Base-by-base conservation (phyloP, 306 rosid species). In the Astragalus glycyphyllos region DNA sequence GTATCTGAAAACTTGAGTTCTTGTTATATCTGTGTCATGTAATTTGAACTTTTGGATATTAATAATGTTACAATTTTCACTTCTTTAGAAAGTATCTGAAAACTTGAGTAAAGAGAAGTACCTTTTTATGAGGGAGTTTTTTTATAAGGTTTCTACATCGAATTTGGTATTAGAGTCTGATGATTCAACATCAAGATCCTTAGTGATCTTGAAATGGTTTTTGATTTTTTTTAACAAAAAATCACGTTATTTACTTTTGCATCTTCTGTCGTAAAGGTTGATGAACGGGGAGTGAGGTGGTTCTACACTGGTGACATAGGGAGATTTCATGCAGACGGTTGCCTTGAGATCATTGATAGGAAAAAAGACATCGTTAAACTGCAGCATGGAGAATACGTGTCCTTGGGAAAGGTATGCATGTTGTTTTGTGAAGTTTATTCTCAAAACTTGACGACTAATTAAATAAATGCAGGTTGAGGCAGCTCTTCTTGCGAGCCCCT, bases 341-440 rank as follows among this genome's bases (percentile, higher is more conserved):
- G 96, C 87, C 95, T 91, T 73, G 96, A 94, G 83, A 91, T 94
- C 75, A 85, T 91, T 82, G 97, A 91, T 82, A 88, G 97, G 61
- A 94, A 88, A 83, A 94, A 94, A 84, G 99, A 94, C 83, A 94
- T 94, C 47, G 92, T 94, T 79, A 94, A 94, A 77, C 92, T 94
- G 79, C 99, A 94, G 82, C 95, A 91, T 76, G 99, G 99, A 79
- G 96, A 94, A 76, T 94, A 94, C 64, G 96, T 94, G 82, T 94
- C 99, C 74, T 73, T 94, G 65, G 99, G 97, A 81, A 94, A 94
- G 99, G 99, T 87, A 82, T 17, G 73, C 26, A 37, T 15, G 6
- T 57, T 79, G 69, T 44, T 49, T 61, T 65, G 58, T 66, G 59
- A 54, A 55, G 48, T 65, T 64, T 58, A 38, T 68, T 69, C 65